phyloP scores from a whole-genome alignment of 2,329 filamentous ascomycete species.

The Paramyrothecium roridum region DNA sequence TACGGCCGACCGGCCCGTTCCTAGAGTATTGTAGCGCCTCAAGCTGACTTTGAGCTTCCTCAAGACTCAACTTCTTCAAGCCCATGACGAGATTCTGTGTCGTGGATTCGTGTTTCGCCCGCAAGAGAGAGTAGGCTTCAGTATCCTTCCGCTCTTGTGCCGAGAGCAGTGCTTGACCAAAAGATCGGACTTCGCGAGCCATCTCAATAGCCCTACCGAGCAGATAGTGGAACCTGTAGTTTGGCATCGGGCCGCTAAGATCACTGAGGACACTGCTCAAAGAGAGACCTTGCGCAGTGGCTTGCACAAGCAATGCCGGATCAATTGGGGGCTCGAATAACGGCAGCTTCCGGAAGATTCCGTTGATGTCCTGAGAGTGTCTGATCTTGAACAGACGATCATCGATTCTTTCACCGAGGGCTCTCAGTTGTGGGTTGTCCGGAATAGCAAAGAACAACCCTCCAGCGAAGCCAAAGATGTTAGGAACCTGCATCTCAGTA shows the following conservation, averaged over 20 bases:
- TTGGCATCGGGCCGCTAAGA: neutral
- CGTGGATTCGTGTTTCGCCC: neutral
- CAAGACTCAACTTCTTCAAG: neutral
- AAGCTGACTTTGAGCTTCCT: neutral
- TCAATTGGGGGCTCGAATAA: slow-evolving; percentile 1
- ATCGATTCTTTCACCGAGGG: neutral
- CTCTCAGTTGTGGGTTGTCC: neutral
- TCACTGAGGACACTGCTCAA: neutral
- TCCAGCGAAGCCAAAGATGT: neutral
- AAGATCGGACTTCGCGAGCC: neutral
- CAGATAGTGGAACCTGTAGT: neutral
- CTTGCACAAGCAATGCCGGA: neutral
- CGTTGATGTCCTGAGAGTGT: slow-evolving; percentile 1
- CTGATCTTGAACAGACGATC: slow-evolving; percentile 1
- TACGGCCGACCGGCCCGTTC: neutral
- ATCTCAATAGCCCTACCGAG: neutral
- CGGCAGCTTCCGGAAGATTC: neutral
- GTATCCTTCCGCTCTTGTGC: slow-evolving; percentile 6
- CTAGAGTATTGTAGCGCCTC: neutral
- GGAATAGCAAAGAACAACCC: neutral
- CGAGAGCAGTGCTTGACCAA: neutral
- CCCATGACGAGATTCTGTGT: slow-evolving; percentile 1
- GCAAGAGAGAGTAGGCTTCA: slow-evolving; percentile 1
- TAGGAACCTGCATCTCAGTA: neutral
- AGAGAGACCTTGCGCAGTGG: neutral